Conservation (phyloP, 1,139 yeast genomes). For the Kodamaea suecica region DNA sequence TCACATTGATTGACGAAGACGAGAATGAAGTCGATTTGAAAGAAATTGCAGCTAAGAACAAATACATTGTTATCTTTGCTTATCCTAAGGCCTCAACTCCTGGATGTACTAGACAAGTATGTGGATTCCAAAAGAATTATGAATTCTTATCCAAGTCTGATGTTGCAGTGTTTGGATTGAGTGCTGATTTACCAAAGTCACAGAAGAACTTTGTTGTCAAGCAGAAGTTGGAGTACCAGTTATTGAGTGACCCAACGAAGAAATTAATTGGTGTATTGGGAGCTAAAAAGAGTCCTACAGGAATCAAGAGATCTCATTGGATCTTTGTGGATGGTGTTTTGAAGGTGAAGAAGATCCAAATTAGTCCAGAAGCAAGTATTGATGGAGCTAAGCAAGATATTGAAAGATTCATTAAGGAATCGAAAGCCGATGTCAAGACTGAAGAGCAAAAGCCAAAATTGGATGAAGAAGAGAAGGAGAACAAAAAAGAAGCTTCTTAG, state of each 20-base stretch:
- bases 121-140: conserved; percentile 75
- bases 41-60: conserved; percentile 45
- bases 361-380: conserved; percentile 79
- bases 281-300: conserved; percentile 76
- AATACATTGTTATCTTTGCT: conserved; percentile 62
- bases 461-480: conserved; percentile 8
- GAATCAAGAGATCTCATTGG: conserved; percentile 87
- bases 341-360: conserved; percentile 57
- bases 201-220: conserved; percentile 75
- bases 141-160: conserved; percentile 52
- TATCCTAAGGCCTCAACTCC: conserved; percentile 95
- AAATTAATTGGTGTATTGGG: conserved; percentile 72
- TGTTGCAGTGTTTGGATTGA: conserved; percentile 57
- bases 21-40: conserved; percentile 53
- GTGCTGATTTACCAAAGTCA: conserved; percentile 71
- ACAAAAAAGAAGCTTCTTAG: conserved; percentile 1
- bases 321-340: conserved; percentile 76
- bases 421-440: conserved; percentile 11
- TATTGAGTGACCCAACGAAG: conserved; percentile 73
- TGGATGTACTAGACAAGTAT: conserved; percentile 91
- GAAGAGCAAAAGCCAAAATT: conserved; percentile 6
- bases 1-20: conserved; percentile 64
- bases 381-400: conserved; percentile 59
- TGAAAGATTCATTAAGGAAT: conserved; percentile 26
- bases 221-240: conserved; percentile 67